Evolutionary conservation across 176 grass and related monocot genomes (phyloP).

Genomic region (Hordeum marinum): DNA sequence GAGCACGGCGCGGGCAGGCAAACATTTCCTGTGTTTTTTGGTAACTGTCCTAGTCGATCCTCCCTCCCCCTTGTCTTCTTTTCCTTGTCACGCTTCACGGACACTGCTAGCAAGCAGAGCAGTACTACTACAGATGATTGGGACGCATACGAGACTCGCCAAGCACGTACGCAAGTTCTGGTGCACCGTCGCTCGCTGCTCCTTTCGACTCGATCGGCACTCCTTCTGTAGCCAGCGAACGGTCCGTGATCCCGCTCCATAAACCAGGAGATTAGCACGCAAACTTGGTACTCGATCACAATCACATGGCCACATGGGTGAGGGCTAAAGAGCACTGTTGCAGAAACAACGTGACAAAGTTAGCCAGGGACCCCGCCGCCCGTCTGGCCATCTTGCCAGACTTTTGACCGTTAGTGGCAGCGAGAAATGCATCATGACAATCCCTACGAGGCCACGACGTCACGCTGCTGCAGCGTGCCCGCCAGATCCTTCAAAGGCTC

Average conservation of each 20-base stretch:
- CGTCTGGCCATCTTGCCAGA: neutral
- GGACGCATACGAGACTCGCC: neutral
- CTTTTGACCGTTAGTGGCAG: neutral
- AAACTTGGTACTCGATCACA: neutral
- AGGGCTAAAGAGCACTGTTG: neutral
- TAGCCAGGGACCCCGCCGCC: neutral
- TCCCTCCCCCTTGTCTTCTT: neutral
- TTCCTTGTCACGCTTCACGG: neutral
- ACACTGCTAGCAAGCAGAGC: neutral
- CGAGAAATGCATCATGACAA: neutral
- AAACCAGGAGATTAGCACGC: neutral
- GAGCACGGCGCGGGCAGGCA: neutral
- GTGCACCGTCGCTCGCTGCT: neutral
- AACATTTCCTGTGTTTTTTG: neutral
- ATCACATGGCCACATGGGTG: neutral
- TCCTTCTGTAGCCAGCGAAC: neutral
- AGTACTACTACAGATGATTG: neutral
- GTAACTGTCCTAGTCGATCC: neutral
- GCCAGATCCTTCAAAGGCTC: neutral
- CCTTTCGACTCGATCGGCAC: neutral
- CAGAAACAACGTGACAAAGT: slow-evolving; percentile 5
- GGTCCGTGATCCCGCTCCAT: neutral
- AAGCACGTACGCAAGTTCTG: neutral
- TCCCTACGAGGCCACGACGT: neutral
- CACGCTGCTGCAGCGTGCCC: neutral